These are phyloP conservation scores for Leishmania amazonensis DNA, from an alignment of 208 protist species.

Conservation along the genomic window DNA sequence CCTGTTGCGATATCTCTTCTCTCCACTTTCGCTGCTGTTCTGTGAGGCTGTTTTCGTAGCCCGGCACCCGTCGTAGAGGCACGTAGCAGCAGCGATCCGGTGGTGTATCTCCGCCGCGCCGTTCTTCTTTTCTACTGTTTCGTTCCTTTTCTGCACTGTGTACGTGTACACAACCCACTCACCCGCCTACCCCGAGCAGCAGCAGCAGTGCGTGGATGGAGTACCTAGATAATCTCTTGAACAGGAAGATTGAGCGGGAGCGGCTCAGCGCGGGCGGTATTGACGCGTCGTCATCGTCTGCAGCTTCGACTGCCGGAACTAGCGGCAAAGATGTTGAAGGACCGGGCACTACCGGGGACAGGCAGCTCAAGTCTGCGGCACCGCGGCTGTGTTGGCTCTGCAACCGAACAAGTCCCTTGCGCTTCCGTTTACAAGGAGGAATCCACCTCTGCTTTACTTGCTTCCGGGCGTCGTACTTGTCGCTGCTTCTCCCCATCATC, in stretches of 20 bases:
- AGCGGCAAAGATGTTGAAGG: background rate
- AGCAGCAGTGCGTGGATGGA: conserved; percentile 26
- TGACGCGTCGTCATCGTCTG: background rate
- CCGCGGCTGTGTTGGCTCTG: conserved; percentile 68
- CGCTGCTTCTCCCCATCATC: conserved; percentile 57
- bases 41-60: background rate
- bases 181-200: background rate
- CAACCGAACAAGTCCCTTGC: conserved; percentile 28
- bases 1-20: background rate
- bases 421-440: conserved; percentile 42
- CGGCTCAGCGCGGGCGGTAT: conserved; percentile 18
- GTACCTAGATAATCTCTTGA: conserved; percentile 30
- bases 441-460: conserved; percentile 72
- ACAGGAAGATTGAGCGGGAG: conserved; percentile 46
- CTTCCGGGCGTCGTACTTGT: conserved; percentile 58
- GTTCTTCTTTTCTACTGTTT: background rate
- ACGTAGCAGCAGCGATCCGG: conserved; percentile 5
- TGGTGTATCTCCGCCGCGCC: background rate
- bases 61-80: background rate
- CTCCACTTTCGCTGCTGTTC: background rate
- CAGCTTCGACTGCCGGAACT: background rate
- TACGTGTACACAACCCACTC: background rate
- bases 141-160: background rate
- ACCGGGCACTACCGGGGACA: background rate
- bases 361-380: background rate